Evolutionary conservation across 169 alveolate genomes (phyloP), one percentile per base, ranked within the genome.

Genomic region (Eimeria maxima): DNA sequence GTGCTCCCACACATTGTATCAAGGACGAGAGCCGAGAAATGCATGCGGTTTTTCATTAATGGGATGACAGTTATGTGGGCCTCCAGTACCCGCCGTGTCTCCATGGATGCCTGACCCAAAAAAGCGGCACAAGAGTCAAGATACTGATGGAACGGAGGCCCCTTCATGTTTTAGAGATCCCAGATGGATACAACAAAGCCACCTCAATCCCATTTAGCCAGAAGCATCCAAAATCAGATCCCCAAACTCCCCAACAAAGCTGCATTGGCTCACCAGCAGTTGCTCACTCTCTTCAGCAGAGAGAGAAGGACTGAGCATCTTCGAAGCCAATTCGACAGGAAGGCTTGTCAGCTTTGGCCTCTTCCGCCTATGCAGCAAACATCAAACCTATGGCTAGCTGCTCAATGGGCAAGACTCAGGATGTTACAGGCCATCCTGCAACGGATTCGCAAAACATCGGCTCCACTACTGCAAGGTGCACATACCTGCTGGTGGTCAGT

Each of bases 281-380:
- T 33, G 45, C 13, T 60, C 76, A 16, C 38, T 60, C 80, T 55
- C 76, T 22, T 55, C 78, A 22, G 60, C 55, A 38, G 92, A 84
- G 44, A 84, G 29, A 16, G 42, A 14, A 24, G 74, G 92, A n/a
- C 78, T 53, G 29, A 53, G 92, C n/a, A 84, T 76, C 33, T 84
- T 84, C 57, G 92, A 84, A 38, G 92, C 74, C 38, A 84, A 27
- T 44, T 84, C 92, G 45, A 84, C 92, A 53, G 78, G 42, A 7
- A 84, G 92, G 45, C 92, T 84, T 6, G 78, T 84, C 42, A 33
- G 78, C 45, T 57, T 84, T 27, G 76, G 74, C 55, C 76, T 27
- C 38, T 8, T 84, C n/a, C 92, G 50, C 92, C 92, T 84, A 53
- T 42, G 63, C 63, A 42, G 63, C 65, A 76, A 22, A 16, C 63